These are phyloP conservation scores for Fusarium sp. DNA, from an alignment of 2,329 filamentous ascomycete genomes.

Conservation along the genomic window DNA sequence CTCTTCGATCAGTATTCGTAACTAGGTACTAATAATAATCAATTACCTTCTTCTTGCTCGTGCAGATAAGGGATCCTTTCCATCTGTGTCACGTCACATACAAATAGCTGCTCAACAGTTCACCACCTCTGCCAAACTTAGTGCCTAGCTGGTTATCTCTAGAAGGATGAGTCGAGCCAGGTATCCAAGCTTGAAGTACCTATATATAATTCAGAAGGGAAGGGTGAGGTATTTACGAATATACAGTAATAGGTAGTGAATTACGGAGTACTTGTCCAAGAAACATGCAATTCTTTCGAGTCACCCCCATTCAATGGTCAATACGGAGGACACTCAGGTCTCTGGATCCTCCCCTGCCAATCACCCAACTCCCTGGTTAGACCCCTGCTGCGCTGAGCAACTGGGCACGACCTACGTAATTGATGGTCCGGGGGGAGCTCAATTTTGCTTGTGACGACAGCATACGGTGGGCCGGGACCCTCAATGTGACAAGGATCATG, in stretches of 20 bases:
- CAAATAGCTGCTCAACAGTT: constrained; percentile 11
- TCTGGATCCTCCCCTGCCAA: constrained; percentile 7
- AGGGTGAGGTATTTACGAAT: constrained; percentile 5
- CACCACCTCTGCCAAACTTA: background rate
- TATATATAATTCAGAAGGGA: background rate
- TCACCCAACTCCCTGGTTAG: constrained; percentile 16
- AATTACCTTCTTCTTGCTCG: constrained; percentile 22
- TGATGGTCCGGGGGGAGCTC: constrained; percentile 39
- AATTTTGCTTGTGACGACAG: constrained; percentile 32
- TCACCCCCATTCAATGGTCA: constrained; percentile 27
- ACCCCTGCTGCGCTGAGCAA: constrained; percentile 45
- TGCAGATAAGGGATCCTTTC: constrained; percentile 24
- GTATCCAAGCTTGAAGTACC: background rate
- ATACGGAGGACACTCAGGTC: constrained; percentile 11
- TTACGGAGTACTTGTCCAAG: no score
- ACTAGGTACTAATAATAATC: background rate
- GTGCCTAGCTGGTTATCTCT: background rate
- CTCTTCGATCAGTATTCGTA: background rate
- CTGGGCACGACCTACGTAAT: constrained; percentile 42
- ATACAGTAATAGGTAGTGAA: background rate
- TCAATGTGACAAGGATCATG: constrained; percentile 24
- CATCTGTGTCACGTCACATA: constrained; percentile 21
- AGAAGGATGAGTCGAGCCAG: background rate
- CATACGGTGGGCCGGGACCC: constrained; percentile 17
- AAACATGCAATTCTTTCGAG: no score